Evolutionary conservation across 208 protist genomes (phyloP).

Genomic region (Crithidia sp.): DNA sequence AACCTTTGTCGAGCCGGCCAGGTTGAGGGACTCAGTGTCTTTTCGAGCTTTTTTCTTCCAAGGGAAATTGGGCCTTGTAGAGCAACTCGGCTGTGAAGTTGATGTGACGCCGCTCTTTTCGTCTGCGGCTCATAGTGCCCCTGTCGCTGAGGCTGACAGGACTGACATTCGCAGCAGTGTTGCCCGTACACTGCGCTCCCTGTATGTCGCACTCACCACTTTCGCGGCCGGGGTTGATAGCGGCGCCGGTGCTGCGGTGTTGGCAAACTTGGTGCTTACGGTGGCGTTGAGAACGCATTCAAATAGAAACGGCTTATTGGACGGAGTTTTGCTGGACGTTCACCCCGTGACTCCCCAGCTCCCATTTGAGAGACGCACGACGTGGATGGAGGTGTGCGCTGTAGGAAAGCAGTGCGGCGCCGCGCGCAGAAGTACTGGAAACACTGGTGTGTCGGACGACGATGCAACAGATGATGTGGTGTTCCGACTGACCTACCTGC

Average conservation of each 20-base stretch:
- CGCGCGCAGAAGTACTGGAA: background rate
- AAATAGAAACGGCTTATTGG: background rate
- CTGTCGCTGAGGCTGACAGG: background rate
- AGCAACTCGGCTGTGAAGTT: slow-evolving; percentile 30
- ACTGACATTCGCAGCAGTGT: background rate
- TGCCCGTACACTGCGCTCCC: slow-evolving; percentile 2
- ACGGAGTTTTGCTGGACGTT: slow-evolving; percentile 34
- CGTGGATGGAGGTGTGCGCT: slow-evolving; percentile 40
- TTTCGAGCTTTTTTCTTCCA: slow-evolving; percentile 33
- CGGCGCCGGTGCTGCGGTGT: background rate
- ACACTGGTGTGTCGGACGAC: background rate
- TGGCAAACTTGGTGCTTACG: slow-evolving; percentile 16
- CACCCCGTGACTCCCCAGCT: slow-evolving; percentile 28
- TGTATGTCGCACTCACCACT: background rate
- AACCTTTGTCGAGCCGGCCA: slow-evolving; percentile 12
- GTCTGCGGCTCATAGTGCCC: background rate
- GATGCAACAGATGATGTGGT: slow-evolving; percentile 11
- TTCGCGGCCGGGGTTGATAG: background rate
- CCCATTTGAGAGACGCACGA: slow-evolving; percentile 20
- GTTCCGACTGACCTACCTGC: slow-evolving; percentile 28
- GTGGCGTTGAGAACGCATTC: slow-evolving; percentile 5
- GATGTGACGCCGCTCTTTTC: slow-evolving; percentile 19
- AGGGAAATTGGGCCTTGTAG: slow-evolving; percentile 19
- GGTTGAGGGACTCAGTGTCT: slow-evolving; percentile 8
- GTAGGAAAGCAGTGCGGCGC: slow-evolving; percentile 19